Conservation (phyloP, 768 basidiomycete genomes). For the Calocybe gangraenosa region DNA sequence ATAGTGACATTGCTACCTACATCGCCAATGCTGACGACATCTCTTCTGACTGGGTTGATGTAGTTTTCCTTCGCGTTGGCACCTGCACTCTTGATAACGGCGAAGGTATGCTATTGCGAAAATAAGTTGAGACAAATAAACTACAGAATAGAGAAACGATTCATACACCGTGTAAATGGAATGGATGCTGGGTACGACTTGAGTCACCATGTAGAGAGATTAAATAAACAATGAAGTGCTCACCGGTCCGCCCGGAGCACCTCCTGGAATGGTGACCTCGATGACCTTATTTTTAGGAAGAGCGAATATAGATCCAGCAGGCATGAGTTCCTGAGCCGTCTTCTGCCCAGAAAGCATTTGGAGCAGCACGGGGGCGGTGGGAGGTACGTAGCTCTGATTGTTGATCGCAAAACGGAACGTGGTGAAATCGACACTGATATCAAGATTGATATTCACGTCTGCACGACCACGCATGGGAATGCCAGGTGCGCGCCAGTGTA, state of each 20-base stretch:
- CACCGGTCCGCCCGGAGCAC: slow-evolving; percentile 17
- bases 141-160: background rate
- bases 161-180: slow-evolving; percentile 31
- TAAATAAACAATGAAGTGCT: background rate
- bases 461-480: slow-evolving; percentile 8
- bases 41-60: slow-evolving; percentile 42
- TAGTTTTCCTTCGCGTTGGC: slow-evolving; percentile 25
- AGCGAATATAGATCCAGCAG: slow-evolving; percentile 27
- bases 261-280: slow-evolving; percentile 34
- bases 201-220: background rate
- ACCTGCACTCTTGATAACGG: slow-evolving; percentile 31
- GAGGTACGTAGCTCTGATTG: slow-evolving; percentile 15
- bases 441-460: slow-evolving; percentile 15
- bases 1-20: slow-evolving; percentile 45
- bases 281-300: slow-evolving; percentile 32
- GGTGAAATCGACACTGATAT: slow-evolving; percentile 11
- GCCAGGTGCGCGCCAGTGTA: slow-evolving; percentile 9
- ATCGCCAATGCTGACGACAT: slow-evolving; percentile 42
- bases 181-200: slow-evolving; percentile 23
- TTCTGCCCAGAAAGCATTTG: slow-evolving; percentile 40
- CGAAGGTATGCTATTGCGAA: slow-evolving; percentile 30
- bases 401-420: slow-evolving; percentile 26
- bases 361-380: slow-evolving; percentile 33
- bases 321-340: slow-evolving; percentile 25
- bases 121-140: background rate